Conservation (phyloP, 1,284 basidiomycete genomes). For the Ustilago xerochloae region DNA sequence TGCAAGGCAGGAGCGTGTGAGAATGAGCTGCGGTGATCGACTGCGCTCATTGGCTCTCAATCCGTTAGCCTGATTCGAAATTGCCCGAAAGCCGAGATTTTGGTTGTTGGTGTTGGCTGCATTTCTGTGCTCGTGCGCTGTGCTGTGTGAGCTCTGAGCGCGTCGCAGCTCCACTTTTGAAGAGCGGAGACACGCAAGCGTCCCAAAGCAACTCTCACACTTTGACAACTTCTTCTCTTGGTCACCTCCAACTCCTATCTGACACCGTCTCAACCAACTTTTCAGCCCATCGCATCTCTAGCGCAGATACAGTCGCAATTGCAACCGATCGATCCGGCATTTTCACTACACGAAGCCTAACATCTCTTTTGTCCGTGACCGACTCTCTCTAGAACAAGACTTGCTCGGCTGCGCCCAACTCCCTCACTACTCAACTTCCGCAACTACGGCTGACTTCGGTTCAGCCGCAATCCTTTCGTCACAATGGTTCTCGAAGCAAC, state of each 20-base stretch:
- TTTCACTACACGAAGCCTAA: neutral
- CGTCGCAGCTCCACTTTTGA: conserved; percentile 25
- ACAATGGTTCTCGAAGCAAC: conserved; percentile 67
- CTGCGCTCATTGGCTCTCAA: conserved; percentile 8
- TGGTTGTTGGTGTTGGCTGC: neutral
- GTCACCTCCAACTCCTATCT: neutral
- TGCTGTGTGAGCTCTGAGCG: conserved; percentile 12
- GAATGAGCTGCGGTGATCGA: conserved; percentile 27
- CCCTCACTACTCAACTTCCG: no score
- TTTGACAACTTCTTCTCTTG: conserved; percentile 6
- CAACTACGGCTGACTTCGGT: conserved; percentile 12
- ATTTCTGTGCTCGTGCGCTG: conserved; percentile 8
- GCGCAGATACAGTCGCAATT: neutral
- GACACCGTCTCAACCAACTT: no score
- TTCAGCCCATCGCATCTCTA: no score
- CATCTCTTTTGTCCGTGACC: neutral
- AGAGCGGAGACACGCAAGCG: conserved; percentile 36
- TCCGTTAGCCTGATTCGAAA: neutral
- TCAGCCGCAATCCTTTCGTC: neutral
- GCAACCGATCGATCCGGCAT: neutral
- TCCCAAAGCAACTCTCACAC: conserved; percentile 12
- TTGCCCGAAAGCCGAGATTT: conserved; percentile 23
- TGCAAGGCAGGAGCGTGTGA: conserved; percentile 7
- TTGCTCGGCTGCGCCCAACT: no score
- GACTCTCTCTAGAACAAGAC: no score